Evolutionary conservation across 495 filamentous ascomycete genomes (phyloP).

Genomic region (Tirmania nivea): DNA sequence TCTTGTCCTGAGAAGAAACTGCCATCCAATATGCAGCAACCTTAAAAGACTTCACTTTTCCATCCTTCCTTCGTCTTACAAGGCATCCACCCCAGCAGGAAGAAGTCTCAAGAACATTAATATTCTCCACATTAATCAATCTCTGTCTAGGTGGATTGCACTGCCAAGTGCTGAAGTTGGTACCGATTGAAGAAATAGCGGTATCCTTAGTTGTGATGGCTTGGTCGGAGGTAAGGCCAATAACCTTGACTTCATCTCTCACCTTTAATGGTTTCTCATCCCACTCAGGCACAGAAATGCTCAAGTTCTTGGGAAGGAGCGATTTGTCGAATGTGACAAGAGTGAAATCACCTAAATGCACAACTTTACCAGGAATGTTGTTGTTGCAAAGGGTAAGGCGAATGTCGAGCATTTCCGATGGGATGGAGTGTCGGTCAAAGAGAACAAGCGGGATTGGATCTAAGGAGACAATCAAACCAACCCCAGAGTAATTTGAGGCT

Average conservation of each 20-base stretch:
- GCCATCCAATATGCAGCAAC: constrained; percentile 20
- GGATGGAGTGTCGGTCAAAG: constrained; percentile 17
- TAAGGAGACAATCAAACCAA: constrained; percentile 16
- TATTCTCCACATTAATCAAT: constrained; percentile 19
- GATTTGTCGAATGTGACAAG: constrained; percentile 17
- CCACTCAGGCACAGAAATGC: constrained; percentile 13
- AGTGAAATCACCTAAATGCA: constrained; percentile 17
- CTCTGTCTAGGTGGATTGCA: constrained; percentile 19
- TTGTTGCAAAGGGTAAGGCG: constrained; percentile 19
- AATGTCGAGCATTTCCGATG: constrained; percentile 20
- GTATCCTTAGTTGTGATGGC: constrained; percentile 18
- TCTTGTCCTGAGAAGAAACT: constrained; percentile 18
- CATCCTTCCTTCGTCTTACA: constrained; percentile 11
- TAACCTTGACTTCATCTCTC: constrained; percentile 17
- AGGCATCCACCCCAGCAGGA: constrained; percentile 19
- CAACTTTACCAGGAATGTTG: constrained; percentile 16
- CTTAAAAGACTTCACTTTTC: constrained; percentile 9
- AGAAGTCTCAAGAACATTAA: constrained; percentile 16
- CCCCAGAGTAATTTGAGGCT: constrained; percentile 18
- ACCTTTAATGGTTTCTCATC: constrained; percentile 18
- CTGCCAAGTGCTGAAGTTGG: constrained; percentile 21
- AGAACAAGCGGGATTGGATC: constrained; percentile 18
- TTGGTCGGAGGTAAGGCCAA: constrained; percentile 16
- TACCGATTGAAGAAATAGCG: constrained; percentile 16
- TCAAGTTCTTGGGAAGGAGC: constrained; percentile 12